These are phyloP conservation scores for Alternaria sp. DNA, from an alignment of 2,329 filamentous ascomycete genomes.

Conservation along the genomic window DNA sequence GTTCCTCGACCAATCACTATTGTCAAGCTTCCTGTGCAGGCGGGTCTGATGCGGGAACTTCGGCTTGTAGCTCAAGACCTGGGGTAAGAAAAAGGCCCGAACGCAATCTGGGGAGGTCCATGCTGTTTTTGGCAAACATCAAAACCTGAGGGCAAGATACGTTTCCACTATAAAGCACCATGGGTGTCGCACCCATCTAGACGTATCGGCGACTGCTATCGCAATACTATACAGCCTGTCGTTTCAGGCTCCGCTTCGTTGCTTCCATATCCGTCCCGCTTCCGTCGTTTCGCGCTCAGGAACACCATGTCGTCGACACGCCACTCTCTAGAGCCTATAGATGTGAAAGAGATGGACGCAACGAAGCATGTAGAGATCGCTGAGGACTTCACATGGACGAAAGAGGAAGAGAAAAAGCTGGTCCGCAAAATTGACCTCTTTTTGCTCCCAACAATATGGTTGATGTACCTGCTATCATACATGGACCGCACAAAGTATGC, in stretches of 20 bases:
- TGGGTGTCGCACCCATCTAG: slow-evolving; percentile 6
- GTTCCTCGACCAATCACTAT: slow-evolving; percentile 24
- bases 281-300: slow-evolving; percentile 4
- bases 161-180: slow-evolving; percentile 38
- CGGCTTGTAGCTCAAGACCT: slow-evolving; percentile 26
- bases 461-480: slow-evolving; percentile 61
- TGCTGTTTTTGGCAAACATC: slow-evolving; percentile 22
- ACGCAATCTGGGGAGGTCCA: slow-evolving; percentile 35
- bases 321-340: slow-evolving; percentile 28
- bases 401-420: slow-evolving; percentile 59
- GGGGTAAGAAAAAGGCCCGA: slow-evolving; percentile 33
- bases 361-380: slow-evolving; percentile 57
- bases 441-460: slow-evolving; percentile 59
- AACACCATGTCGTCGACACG: slow-evolving; percentile 36
- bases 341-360: slow-evolving; percentile 47
- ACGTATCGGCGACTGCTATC: not conserved
- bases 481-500: slow-evolving; percentile 55
- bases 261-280: not conserved
- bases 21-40: slow-evolving; percentile 15
- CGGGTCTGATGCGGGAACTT: slow-evolving; percentile 13
- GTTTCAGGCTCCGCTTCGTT: not conserved
- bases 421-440: slow-evolving; percentile 60
- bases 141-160: slow-evolving; percentile 20
- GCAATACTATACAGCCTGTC: not conserved
- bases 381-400: slow-evolving; percentile 56